phyloP scores from a whole-genome alignment of 768 basidiomycete genomes.

The Pleurotus cornucopiae region DNA sequence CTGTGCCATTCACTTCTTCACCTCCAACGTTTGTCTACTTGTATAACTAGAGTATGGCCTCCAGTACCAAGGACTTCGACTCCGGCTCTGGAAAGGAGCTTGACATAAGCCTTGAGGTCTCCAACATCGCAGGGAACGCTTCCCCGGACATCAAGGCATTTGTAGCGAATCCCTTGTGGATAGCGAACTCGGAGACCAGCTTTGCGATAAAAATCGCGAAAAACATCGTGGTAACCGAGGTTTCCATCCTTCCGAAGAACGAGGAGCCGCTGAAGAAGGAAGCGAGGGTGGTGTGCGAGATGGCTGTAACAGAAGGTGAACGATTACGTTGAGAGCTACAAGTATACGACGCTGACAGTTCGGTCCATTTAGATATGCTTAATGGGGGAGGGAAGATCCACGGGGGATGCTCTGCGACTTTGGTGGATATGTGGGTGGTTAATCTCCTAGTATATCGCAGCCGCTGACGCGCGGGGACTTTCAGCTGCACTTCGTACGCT shows the following conservation, averaged over 20 bases:
- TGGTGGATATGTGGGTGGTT: slow-evolving; percentile 34
- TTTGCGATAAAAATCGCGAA: slow-evolving; percentile 17
- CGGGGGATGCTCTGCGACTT: slow-evolving; percentile 50
- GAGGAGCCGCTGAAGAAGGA: slow-evolving; percentile 26
- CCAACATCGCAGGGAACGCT: slow-evolving; percentile 15
- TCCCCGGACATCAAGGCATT: slow-evolving; percentile 13
- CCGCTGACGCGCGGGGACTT: too few relatives aligned
- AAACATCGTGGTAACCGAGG: slow-evolving; percentile 16
- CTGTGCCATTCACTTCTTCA: too few relatives aligned
- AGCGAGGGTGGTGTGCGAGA: slow-evolving; percentile 23
- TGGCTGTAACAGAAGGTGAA: slow-evolving; percentile 20
- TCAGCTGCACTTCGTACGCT: slow-evolving; percentile 4
- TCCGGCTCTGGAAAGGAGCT: background rate
- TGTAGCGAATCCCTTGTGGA: background rate
- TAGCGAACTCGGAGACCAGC: background rate
- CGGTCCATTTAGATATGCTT: slow-evolving; percentile 20
- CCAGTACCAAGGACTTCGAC: background rate
- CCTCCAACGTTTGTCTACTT: too few relatives aligned
- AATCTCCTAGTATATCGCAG: too few relatives aligned
- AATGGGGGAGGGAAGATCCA: slow-evolving; percentile 46
- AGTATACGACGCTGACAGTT: slow-evolving; percentile 15
- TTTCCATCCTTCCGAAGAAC: slow-evolving; percentile 18
- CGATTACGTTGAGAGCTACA: slow-evolving; percentile 4
- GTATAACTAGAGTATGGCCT: too few relatives aligned
- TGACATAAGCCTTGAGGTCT: background rate